Evolutionary conservation across 306 rosid genomes (phyloP).

Genomic region (Vicia sativa): DNA sequence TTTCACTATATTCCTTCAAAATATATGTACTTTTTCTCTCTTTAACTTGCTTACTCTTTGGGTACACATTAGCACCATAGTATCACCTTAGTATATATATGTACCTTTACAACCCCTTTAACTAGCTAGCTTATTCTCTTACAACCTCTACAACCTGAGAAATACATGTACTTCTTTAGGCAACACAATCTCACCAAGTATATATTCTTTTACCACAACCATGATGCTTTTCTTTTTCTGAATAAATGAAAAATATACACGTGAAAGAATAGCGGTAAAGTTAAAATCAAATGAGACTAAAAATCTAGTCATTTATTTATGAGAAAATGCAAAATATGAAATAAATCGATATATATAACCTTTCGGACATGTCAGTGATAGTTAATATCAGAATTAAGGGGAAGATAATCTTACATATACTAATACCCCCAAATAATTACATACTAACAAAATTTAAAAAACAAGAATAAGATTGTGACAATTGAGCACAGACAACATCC

Average conservation of each 20-base stretch:
- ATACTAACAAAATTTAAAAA: constrained; percentile 25
- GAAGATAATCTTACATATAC: constrained; percentile 37
- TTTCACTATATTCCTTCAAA: neutral
- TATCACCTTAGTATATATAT: too few relatives aligned
- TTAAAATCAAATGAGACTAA: neutral
- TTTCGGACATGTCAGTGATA: constrained; percentile 40
- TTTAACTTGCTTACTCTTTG: too few relatives aligned
- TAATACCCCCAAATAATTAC: constrained; percentile 42
- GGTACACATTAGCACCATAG: too few relatives aligned
- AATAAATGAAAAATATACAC: neutral
- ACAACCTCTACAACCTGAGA: too few relatives aligned
- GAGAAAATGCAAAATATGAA: constrained; percentile 47
- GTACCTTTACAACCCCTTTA: too few relatives aligned
- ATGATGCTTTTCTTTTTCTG: neutral
- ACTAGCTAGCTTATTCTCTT: too few relatives aligned
- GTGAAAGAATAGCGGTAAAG: neutral
- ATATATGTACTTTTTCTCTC: too few relatives aligned
- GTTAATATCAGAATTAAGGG: constrained; percentile 31
- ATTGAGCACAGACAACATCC: constrained; percentile 35
- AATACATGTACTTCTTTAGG: too few relatives aligned
- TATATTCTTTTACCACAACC: neutral
- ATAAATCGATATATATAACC: constrained; percentile 40
- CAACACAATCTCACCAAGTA: neutral
- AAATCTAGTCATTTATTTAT: constrained; percentile 46
- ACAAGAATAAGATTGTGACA: constrained; percentile 25